Percentiles rank a stretch among this genome's conserved stretches.
Evolutionary conservation across 129 eudicot species (phyloP).

Genomic region (Deinandra increscens): DNA sequence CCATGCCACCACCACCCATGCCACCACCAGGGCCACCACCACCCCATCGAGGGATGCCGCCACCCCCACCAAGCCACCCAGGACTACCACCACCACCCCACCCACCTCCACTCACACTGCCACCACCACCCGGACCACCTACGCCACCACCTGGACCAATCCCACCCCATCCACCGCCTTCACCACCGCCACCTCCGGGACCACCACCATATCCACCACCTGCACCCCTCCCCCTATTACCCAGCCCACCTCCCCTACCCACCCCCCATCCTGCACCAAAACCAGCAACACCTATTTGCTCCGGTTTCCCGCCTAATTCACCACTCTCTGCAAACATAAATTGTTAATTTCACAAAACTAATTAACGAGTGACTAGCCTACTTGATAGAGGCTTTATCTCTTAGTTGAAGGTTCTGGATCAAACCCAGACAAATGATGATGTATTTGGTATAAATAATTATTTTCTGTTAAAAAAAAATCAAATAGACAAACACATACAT

Average conservation of each 20-base stretch:
- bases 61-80: constrained; percentile 35
- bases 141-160: constrained; percentile 32
- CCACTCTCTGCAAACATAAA: constrained; percentile 23
- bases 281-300: constrained; percentile 24
- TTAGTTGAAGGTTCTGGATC: no score
- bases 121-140: constrained; percentile 17
- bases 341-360: neutral
- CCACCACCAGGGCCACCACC: constrained; percentile 18
- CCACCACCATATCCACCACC: constrained; percentile 37
- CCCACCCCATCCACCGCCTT: constrained; percentile 37
- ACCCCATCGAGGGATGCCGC: constrained; percentile 4
- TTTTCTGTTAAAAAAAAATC: no score
- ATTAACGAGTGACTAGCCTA: no score
- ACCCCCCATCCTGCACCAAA: constrained; percentile 34
- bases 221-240: constrained; percentile 10
- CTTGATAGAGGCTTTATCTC: no score
- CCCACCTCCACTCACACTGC: constrained; percentile 28
- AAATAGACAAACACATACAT: no score
- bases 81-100: constrained; percentile 42
- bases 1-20: constrained; percentile 3
- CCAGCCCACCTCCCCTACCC: constrained; percentile 38
- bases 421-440: no score
- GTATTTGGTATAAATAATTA: no score
- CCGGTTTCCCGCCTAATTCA: neutral
- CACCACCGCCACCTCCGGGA: constrained; percentile 21